Evolutionary conservation across 768 basidiomycete species (phyloP).

Genomic region (Tylopilus vinaceipallidus): DNA sequence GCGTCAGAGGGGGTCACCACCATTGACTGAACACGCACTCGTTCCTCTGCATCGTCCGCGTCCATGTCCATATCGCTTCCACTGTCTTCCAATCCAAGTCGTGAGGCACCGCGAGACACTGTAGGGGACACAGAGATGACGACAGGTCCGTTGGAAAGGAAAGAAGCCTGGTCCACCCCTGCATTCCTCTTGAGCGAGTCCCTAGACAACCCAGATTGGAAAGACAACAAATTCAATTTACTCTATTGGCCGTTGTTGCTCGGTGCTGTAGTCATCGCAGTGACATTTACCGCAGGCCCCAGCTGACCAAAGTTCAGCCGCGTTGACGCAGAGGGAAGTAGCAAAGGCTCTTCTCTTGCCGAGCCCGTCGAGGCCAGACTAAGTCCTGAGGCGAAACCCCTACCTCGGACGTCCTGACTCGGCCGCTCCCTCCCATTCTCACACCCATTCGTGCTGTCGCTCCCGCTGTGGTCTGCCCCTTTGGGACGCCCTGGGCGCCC

Average conservation of each 20-base stretch:
- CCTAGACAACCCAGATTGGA: slow-evolving; percentile 33
- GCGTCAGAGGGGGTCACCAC: slow-evolving; percentile 4
- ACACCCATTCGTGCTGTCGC: slow-evolving; percentile 13
- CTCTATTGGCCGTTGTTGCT: slow-evolving; percentile 15
- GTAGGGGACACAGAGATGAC: slow-evolving; percentile 1
- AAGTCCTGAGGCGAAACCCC: slow-evolving; percentile 12
- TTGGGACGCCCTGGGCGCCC: slow-evolving; percentile 5
- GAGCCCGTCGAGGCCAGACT: slow-evolving; percentile 15
- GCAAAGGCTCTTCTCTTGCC: slow-evolving; percentile 17
- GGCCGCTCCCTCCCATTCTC: slow-evolving; percentile 24
- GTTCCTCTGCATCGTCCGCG: slow-evolving; percentile 18
- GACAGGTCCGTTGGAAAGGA: slow-evolving; percentile 7
- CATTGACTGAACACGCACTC: slow-evolving; percentile 3
- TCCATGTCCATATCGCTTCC: slow-evolving; percentile 31
- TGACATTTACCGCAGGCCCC: no score
- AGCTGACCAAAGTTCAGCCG: no score
- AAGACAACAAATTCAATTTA: slow-evolving; percentile 30
- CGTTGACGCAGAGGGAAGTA: background rate
- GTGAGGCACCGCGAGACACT: slow-evolving; percentile 14
- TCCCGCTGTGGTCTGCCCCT: slow-evolving; percentile 5
- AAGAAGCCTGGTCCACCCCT: slow-evolving; percentile 21
- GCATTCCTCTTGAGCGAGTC: slow-evolving; percentile 30
- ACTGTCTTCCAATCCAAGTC: slow-evolving; percentile 22
- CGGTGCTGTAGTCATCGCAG: no score
- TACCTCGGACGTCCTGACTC: slow-evolving; percentile 15